Percentiles rank a stretch among this genome's conserved stretches.
phyloP scores from a whole-genome alignment of 2,329 filamentous ascomycete genomes.

The Xylariaceae sp. region DNA sequence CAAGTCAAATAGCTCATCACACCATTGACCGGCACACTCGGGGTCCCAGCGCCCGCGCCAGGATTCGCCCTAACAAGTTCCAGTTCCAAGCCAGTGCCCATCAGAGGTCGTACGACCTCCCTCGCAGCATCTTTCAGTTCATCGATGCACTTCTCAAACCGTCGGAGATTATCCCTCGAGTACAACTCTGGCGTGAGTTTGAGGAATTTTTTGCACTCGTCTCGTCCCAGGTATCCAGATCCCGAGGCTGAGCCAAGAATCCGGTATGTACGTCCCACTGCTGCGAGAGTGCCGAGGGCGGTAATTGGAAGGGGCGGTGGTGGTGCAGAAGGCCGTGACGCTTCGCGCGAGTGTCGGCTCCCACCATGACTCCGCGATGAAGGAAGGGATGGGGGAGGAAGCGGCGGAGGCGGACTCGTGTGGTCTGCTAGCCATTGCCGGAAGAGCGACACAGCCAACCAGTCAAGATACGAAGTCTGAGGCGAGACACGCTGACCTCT shows the following conservation, averaged over 20 bases:
- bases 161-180: conserved; percentile 76
- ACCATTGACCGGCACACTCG: conserved; percentile 10
- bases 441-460: conserved; percentile 83
- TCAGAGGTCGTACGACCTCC: conserved; percentile 78
- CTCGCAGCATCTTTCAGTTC: conserved; percentile 82
- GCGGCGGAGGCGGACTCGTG: conserved; percentile 65
- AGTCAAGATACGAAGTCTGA: conserved; percentile 76
- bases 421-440: conserved; percentile 92
- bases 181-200: conserved; percentile 81
- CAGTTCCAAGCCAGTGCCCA: conserved; percentile 79
- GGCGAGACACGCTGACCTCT: conserved; percentile 81
- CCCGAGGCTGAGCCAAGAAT: conserved; percentile 63
- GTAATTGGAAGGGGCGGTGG: conserved; percentile 15
- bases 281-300: conserved; percentile 48
- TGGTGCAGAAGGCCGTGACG: conserved; percentile 1
- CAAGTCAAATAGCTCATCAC: conserved; percentile 31
- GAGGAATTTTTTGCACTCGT: conserved; percentile 87
- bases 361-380: conserved; percentile 10
- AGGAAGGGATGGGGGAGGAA: conserved; percentile 27
- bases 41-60: conserved; percentile 19
- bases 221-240: conserved; percentile 68
- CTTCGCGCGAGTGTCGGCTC: conserved; percentile 16
- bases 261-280: conserved; percentile 71
- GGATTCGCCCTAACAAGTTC: conserved; percentile 51
- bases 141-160: conserved; percentile 83